Conservation (phyloP, 2,329 filamentous ascomycete species). For the Macrophomina pseudophaseolina region DNA sequence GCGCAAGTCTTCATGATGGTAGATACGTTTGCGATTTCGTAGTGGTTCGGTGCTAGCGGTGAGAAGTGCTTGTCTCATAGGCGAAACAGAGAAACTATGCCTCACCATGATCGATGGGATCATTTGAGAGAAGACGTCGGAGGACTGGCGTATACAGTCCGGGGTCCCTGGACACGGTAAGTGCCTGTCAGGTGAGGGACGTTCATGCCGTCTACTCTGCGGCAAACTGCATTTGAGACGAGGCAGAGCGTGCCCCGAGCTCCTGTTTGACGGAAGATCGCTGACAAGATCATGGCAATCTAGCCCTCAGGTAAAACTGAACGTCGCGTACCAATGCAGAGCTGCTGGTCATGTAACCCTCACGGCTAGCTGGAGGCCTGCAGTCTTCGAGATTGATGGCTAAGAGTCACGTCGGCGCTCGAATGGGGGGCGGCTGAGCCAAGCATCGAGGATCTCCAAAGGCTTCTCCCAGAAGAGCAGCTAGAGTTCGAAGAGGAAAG, state of each 20-base stretch:
- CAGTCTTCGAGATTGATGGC: neutral
- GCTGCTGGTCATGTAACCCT: neutral
- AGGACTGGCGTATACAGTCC: neutral
- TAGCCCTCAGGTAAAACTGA: neutral
- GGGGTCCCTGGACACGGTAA: neutral
- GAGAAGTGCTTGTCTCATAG: no score
- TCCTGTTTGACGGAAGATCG: neutral
- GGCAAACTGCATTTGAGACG: slow-evolving; percentile 6
- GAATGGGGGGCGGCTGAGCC: neutral
- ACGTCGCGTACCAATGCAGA: neutral
- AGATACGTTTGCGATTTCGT: no score
- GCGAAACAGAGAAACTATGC: neutral
- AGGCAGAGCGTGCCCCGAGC: slow-evolving; percentile 8
- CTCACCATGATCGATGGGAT: neutral
- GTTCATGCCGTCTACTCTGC: slow-evolving; percentile 7
- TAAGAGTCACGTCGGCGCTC: no score
- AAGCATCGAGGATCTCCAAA: neutral
- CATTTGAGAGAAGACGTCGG: neutral
- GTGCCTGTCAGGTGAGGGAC: neutral
- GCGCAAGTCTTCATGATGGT: no score
- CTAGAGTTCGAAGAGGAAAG: neutral
- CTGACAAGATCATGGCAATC: neutral
- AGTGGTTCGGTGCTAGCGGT: no score
- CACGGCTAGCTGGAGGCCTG: neutral
- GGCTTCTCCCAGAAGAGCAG: neutral